A percentile compares a stretch with the other conserved stretches of the same genome.
These are phyloP conservation scores for Floccularia luteovirens DNA, from an alignment of 768 basidiomycete genomes.

Conservation along the genomic window DNA sequence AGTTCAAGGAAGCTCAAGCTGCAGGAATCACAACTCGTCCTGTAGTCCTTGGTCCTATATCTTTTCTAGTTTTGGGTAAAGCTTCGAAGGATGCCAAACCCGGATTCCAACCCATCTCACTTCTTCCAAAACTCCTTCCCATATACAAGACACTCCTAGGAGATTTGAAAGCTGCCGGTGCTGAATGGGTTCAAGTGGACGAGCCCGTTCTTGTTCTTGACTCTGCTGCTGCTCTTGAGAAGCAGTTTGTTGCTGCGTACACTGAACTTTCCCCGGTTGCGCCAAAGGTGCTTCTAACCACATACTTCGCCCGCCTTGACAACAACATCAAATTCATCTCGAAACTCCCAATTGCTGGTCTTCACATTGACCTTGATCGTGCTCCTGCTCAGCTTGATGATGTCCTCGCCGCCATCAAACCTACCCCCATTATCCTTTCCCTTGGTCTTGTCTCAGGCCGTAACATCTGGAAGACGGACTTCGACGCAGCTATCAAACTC, in stretches of 20 bases:
- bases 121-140: constrained; percentile 84
- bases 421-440: constrained; percentile 75
- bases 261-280: constrained; percentile 72
- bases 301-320: constrained; percentile 96
- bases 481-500: constrained; percentile 71
- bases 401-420: constrained; percentile 77
- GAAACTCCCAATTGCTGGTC: constrained; percentile 87
- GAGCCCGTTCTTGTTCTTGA: constrained; percentile 97
- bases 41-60: constrained; percentile 91
- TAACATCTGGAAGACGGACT: constrained; percentile 99
- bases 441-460: constrained; percentile 96
- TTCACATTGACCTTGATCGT: constrained; percentile 96
- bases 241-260: constrained; percentile 77
- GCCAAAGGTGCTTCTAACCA: constrained; percentile 90
- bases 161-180: constrained; percentile 90
- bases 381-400: constrained; percentile 84
- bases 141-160: constrained; percentile 86
- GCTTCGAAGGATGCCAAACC: constrained; percentile 74
- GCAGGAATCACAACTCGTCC: constrained; percentile 89
- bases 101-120: constrained; percentile 85
- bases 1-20: constrained; percentile 91
- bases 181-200: constrained; percentile 92
- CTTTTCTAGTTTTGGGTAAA: constrained; percentile 93
- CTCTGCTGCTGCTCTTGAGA: constrained; percentile 65
- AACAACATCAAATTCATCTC: constrained; percentile 81